Evolutionary conservation across 129 eudicot genomes (phyloP), one percentile per base, ranked within the genome.

Genomic region (Smallanthus sonchifolius): DNA sequence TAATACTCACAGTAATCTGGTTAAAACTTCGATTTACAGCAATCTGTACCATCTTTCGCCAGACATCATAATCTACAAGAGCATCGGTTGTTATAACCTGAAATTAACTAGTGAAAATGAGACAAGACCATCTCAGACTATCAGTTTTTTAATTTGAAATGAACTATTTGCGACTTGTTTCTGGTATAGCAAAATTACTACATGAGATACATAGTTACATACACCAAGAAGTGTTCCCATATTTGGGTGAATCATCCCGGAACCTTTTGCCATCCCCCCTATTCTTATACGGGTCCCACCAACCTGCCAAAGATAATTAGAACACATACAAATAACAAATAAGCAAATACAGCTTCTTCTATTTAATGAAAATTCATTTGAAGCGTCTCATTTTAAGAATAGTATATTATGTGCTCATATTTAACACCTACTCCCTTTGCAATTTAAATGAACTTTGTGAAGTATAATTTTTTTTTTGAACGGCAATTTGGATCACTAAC

Each of bases 221-320:
- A 94, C 98, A 68, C 98, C 97, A 80, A 94, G 98, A 91, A 94
- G 86, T 62, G 98, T 94, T 54, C 97, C 98, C 98, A 94, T 90
- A 78, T 94, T 94, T 14, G 98, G 98, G 75, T 94, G 98, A 81
- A 94, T 94, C 97, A 90, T 94, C 45, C 98, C 98, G 47, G 98
- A 93, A 70, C 98, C 98, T 81, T 93, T 93, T 75, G 97, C 98
- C 98, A 93, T 93, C 47, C 98, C 98, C 48, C 98, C 98, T 44
- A 93, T 51, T 85, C 87, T 83, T 49, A 90, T 73, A 48, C 47
- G 78, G 35, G 84, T 75, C 24, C 90, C 92, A 67, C 92, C 96
- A 78, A 94, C 85, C 98, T 94, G 47, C 39, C 62, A 34, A 13
- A 16, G 65, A 24, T 68, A 34, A 13, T 32, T 44, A 36, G 34